Evolutionary conservation across 768 basidiomycete genomes (phyloP).

Genomic region (Krasilnikovozyma curviuscula): DNA sequence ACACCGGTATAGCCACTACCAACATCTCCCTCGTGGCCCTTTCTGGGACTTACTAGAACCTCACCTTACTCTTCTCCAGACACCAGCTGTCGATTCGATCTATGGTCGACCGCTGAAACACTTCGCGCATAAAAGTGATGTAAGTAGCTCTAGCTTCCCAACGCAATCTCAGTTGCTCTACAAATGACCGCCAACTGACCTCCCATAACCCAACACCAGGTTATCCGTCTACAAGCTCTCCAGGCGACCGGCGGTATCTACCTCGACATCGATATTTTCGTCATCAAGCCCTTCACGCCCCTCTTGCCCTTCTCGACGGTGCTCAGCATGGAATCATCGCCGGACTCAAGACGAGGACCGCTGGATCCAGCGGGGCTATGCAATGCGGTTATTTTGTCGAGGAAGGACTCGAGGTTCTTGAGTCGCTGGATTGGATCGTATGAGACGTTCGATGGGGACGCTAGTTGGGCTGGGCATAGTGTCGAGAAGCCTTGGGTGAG

Average conservation of each 20-base stretch:
- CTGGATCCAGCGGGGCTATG: slow-evolving; percentile 9
- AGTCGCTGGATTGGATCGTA: slow-evolving; percentile 7
- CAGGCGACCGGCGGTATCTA: slow-evolving; percentile 6
- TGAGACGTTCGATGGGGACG: neutral
- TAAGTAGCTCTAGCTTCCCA: neutral
- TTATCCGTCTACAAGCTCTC: slow-evolving; percentile 9
- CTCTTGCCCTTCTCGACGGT: slow-evolving; percentile 1
- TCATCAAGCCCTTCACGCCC: slow-evolving; percentile 4
- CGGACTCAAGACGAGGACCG: neutral
- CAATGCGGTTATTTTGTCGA: slow-evolving; percentile 8
- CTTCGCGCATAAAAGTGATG: slow-evolving; percentile 10
- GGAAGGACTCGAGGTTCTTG: neutral
- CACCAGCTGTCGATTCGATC: slow-evolving; percentile 19
- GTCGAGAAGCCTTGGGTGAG: slow-evolving; percentile 10
- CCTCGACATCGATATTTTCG: slow-evolving; percentile 12
- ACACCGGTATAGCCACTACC: slow-evolving; percentile 20
- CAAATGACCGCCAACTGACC: neutral
- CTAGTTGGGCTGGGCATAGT: slow-evolving; percentile 4
- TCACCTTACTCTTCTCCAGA: slow-evolving; percentile 22
- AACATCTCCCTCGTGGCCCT: slow-evolving; percentile 24
- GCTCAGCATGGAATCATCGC: slow-evolving; percentile 11
- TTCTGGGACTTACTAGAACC: slow-evolving; percentile 25
- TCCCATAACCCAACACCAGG: neutral
- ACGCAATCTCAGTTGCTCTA: neutral
- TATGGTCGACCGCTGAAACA: slow-evolving; percentile 18